These are phyloP conservation scores for Brassica cretica DNA, from an alignment of 345 rosid species.

Conservation along the genomic window DNA sequence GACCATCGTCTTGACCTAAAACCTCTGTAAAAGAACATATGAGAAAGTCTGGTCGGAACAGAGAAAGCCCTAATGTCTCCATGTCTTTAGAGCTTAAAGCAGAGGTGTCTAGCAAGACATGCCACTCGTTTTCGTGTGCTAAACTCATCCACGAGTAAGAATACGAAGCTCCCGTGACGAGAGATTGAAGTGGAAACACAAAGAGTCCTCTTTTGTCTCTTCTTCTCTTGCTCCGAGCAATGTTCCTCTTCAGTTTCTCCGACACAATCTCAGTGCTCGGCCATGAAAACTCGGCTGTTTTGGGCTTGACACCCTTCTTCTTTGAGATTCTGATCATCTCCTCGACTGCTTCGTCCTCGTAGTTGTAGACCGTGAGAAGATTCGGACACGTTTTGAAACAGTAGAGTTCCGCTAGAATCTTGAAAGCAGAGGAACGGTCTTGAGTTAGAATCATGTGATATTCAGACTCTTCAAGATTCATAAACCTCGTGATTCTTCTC, in stretches of 20 bases:
- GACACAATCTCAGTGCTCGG: constrained; percentile 55
- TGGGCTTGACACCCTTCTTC: constrained; percentile 56
- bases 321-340: constrained; percentile 54
- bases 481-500: constrained; percentile 60
- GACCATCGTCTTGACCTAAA: constrained; percentile 62
- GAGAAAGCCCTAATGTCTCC: constrained; percentile 84
- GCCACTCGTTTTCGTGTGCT: constrained; percentile 84
- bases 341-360: constrained; percentile 67
- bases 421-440: constrained; percentile 73
- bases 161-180: constrained; percentile 67
- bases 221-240: constrained; percentile 42
- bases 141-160: constrained; percentile 76
- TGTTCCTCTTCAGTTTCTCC: constrained; percentile 55
- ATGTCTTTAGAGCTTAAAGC: constrained; percentile 77
- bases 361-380: constrained; percentile 78
- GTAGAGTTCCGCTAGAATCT: constrained; percentile 72
- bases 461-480: constrained; percentile 77
- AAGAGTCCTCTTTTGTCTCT: constrained; percentile 59
- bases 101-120: constrained; percentile 75
- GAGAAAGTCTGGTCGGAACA: constrained; percentile 79
- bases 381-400: constrained; percentile 52
- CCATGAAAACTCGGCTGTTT: constrained; percentile 69
- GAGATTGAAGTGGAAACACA: constrained; percentile 82
- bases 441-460: constrained; percentile 68
- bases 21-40: constrained; percentile 75